Base-by-base conservation (phyloP, 192 early-diverging fungal genomes). In the Backusella liffmaniae region DNA sequence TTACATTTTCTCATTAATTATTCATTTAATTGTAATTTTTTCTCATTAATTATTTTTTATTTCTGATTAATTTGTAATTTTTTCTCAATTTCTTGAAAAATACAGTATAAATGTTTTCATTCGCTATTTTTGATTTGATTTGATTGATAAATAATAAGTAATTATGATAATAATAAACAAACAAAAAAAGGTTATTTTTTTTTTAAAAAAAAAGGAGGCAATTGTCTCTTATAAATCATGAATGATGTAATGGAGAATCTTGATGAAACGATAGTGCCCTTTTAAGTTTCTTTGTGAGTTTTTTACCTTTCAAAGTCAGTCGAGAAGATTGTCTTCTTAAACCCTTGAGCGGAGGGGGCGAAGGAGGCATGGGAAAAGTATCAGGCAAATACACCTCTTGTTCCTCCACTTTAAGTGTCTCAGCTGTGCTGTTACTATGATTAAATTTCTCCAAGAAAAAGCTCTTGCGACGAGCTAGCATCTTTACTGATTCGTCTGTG, bases 261-360 rank as follows among this genome's bases (percentile, higher is more conserved):
- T 69, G 67, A n/a, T 69, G 67, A 37, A 69, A 69, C n/a, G 67
- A 39, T 13, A 69, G 37, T 35, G 37, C 67, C 21, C 35, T 35
- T 36, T 69, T 69, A 39, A 69, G 37, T 23, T 69, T 69, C 10
- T 69, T 69, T 23, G 35, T 37, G 18, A 69, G 37, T 23, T 35
- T 69, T 37, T 69, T 69, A 23, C 67, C 67, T 21, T 69, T 69
- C 21, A 69, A 0, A 12, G 67, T 41, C 21, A 69, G 67, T 69
- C 37, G 34, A n/a, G 67, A 69, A 39, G 67, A 69, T 23, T 69
- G 67, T 26, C 67, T 69, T 69, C 67, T 69, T 69, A 69, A 37
- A 69, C 67, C 36, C 37, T 69, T 69, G 37, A 69, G 56, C 9
- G 21, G 56, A 26, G 56, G 56, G 13, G 26, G 26, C 4, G 56